phyloP scores from a whole-genome alignment of 2,329 filamentous ascomycete species.

The Albophoma yamanashiensis region DNA sequence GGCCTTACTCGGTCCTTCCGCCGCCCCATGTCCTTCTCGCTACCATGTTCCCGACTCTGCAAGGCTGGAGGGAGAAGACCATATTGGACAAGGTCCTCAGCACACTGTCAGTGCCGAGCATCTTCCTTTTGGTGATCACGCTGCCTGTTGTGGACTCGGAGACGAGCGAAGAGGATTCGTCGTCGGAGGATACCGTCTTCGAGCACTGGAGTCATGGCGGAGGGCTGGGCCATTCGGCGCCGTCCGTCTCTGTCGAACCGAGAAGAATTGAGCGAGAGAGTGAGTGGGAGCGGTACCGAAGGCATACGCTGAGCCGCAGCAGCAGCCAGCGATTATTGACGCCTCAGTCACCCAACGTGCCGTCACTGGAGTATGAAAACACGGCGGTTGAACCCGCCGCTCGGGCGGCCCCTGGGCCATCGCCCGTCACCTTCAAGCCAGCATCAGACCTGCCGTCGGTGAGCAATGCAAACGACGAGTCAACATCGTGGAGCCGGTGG shows the following conservation, averaged over 20 bases:
- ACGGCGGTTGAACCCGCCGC: slow-evolving; percentile 5
- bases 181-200: slow-evolving; percentile 12
- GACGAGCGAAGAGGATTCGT: slow-evolving; percentile 33
- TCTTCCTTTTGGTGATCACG: slow-evolving; percentile 82
- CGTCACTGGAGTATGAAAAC: slow-evolving; percentile 11
- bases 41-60: slow-evolving; percentile 80
- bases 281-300: slow-evolving; percentile 50
- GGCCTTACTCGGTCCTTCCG: slow-evolving; percentile 68
- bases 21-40: slow-evolving; percentile 58
- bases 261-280: slow-evolving; percentile 29
- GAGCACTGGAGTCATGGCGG: slow-evolving; percentile 17
- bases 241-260: slow-evolving; percentile 24
- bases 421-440: slow-evolving; percentile 13
- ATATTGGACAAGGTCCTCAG: slow-evolving; percentile 77
- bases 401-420: background rate
- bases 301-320: slow-evolving; percentile 27
- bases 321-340: slow-evolving; percentile 10
- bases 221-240: slow-evolving; percentile 17
- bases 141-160: slow-evolving; percentile 78
- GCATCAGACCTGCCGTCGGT: slow-evolving; percentile 20
- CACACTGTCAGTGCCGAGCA: slow-evolving; percentile 74
- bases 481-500: slow-evolving; percentile 79
- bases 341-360: slow-evolving; percentile 6
- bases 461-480: slow-evolving; percentile 25
- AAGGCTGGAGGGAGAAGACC: slow-evolving; percentile 71